Percentiles rank a stretch among this genome's conserved stretches.
These are phyloP conservation scores for Penicillium subrubescens DNA, from an alignment of 495 filamentous ascomycete genomes.

Conservation along the genomic window DNA sequence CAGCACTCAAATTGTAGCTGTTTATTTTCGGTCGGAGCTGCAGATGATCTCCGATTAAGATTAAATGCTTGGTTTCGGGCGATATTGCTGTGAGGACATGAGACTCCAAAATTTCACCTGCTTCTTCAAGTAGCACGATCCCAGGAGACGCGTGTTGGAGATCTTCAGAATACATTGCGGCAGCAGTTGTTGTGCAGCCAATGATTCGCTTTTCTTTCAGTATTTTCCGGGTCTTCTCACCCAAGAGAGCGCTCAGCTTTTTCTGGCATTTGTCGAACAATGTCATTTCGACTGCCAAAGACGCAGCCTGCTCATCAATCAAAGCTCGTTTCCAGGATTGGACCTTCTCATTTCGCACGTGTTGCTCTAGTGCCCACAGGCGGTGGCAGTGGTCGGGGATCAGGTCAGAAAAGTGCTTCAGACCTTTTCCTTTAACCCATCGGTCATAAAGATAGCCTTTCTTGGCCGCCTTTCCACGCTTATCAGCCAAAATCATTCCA, in stretches of 20 bases:
- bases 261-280: conserved; percentile 48
- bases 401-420: conserved; percentile 43
- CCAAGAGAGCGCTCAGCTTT: conserved; percentile 40
- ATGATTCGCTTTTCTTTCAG: conserved; percentile 64
- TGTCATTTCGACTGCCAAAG: conserved; percentile 35
- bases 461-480: conserved; percentile 45
- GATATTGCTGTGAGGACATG: conserved; percentile 68
- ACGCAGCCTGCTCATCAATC: conserved; percentile 47
- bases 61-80: conserved; percentile 62
- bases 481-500: conserved; percentile 51
- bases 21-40: conserved; percentile 75
- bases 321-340: conserved; percentile 54
- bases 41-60: conserved; percentile 78
- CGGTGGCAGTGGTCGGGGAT: conserved; percentile 24
- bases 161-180: conserved; percentile 61
- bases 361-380: conserved; percentile 57
- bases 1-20: conserved; percentile 63
- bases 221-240: conserved; percentile 47
- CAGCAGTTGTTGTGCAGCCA: conserved; percentile 74
- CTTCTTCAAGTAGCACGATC: conserved; percentile 67
- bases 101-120: conserved; percentile 76
- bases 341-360: conserved; percentile 36
- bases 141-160: conserved; percentile 44
- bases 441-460: conserved; percentile 55
- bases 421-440: conserved; percentile 55